A percentile compares a stretch with the other conserved stretches of the same genome.
Evolutionary conservation across 441 rosid species (phyloP).

Genomic region (Syzygium malaccense): DNA sequence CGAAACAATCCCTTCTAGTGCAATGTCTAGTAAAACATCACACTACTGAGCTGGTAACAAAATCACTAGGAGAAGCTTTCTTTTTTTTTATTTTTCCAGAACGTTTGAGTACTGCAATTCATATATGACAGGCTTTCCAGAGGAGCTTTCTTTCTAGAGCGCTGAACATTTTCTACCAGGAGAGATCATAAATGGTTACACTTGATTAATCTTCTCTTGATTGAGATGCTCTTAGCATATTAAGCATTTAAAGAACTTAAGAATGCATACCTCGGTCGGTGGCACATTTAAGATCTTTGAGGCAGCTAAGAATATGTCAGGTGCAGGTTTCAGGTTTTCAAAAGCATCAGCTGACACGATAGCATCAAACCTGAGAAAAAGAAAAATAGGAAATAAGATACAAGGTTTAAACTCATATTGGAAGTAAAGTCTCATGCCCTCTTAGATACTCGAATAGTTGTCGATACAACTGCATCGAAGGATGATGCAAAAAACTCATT

Average conservation of each 20-base stretch:
- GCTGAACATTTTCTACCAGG: not conserved
- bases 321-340: slow-evolving; percentile 95
- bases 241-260: not conserved
- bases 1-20: not conserved
- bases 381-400: slow-evolving; percentile 5
- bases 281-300: slow-evolving; percentile 80
- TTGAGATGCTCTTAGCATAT: not conserved
- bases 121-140: not conserved
- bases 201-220: not conserved
- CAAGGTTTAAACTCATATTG: not conserved
- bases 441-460: not conserved
- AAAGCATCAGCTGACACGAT: slow-evolving; percentile 97
- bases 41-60: not conserved
- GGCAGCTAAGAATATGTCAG: slow-evolving; percentile 95
- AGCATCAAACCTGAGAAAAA: slow-evolving; percentile 80
- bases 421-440: not conserved
- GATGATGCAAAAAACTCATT: not conserved
- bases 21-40: not conserved
- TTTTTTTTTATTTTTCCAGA: not conserved
- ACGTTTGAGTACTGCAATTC: not conserved
- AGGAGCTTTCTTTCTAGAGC: not conserved
- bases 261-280: slow-evolving; percentile 51
- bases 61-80: not conserved
- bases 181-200: not conserved
- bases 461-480: not conserved